phyloP scores from a whole-genome alignment of 257 asterid species.

The Lavandula angustifolia region DNA sequence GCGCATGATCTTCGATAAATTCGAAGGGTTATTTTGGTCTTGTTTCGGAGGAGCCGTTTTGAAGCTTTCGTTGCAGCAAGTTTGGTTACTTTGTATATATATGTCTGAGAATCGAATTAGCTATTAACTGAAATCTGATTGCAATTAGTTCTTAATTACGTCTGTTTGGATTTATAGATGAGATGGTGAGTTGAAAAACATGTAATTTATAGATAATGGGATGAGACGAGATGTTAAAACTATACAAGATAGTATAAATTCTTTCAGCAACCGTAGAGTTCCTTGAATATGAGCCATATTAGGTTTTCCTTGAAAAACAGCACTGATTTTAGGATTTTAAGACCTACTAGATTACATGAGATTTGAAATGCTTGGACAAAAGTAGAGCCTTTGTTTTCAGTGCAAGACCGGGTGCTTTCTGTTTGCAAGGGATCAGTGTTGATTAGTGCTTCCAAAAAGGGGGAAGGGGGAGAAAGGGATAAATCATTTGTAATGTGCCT shows the following conservation, averaged over 20 bases:
- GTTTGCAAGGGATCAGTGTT: slow-evolving; percentile 10
- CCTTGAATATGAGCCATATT: not conserved
- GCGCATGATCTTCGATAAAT: slow-evolving; percentile 27
- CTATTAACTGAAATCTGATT: not conserved
- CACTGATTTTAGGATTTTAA: not conserved
- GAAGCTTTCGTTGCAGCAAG: not conserved
- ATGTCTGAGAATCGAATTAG: not conserved
- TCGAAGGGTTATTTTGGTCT: slow-evolving; percentile 24
- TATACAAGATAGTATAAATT: not conserved
- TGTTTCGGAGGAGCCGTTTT: slow-evolving; percentile 9
- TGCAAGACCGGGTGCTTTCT: not conserved
- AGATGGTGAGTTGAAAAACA: not conserved
- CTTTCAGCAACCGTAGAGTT: not conserved
- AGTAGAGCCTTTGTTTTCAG: not conserved
- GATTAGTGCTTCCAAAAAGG: not conserved
- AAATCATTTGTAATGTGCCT: not conserved
- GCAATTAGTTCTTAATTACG: not conserved
- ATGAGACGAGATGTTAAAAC: not conserved
- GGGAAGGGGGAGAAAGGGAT: not conserved
- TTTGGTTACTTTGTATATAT: not conserved
- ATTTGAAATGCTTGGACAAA: not conserved
- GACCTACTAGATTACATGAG: not conserved
- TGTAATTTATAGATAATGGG: not conserved
- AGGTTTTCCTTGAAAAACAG: not conserved
- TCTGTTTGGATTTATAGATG: not conserved